Base-by-base conservation (phyloP, 1,284 basidiomycete genomes). In the Lignosus rhinocerotis region DNA sequence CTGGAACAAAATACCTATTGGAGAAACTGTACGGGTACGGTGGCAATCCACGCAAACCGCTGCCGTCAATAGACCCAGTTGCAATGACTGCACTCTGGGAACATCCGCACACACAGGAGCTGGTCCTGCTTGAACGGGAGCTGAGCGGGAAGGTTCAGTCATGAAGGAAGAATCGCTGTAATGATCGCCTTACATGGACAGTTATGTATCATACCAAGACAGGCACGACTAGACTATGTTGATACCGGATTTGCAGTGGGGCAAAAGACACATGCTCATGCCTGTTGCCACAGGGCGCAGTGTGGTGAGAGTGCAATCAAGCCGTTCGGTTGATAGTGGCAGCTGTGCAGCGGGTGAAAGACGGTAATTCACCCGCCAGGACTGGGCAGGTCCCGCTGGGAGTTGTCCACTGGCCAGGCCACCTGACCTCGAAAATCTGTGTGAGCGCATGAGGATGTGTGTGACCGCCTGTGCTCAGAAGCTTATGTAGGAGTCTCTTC, bases 1-100 rank as follows among this genome's bases (percentile, higher is more conserved):
- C 89, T 1, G 93, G 93, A 7, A 94, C 90, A 12, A 96, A 96
- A 75, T 88, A 78, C 71, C 80, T 92, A 52, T 74, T 94, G 32
- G 76, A 90, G 72, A 87, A 84, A 70, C 73, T 91, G 51, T 82
- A 87, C 65, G 92, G 92, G 6, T 92, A 92, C 68, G 89, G 89
- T 16, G 91, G 93, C 0, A 73, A 81, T 36, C 85, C 91, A 42
- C 83, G 94, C 58, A 85, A 80, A 61, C 91, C 94, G 10, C 80
- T 96, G 50, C 82, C 84, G 42, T 84, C 86, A 5, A 84, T 88
- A 19, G 77, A 80, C 9, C 67, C 80, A 32, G 81, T 73, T 30
- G 83, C 74, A 30, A 86, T 82, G 19, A 75, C 79, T 51, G 78
- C 79, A 4, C 73, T 95, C 56, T 88, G 88, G 84, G 80, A 81